Conservation (phyloP, 805 yeast genomes). For the Cyberlindnera subsufficiens region DNA sequence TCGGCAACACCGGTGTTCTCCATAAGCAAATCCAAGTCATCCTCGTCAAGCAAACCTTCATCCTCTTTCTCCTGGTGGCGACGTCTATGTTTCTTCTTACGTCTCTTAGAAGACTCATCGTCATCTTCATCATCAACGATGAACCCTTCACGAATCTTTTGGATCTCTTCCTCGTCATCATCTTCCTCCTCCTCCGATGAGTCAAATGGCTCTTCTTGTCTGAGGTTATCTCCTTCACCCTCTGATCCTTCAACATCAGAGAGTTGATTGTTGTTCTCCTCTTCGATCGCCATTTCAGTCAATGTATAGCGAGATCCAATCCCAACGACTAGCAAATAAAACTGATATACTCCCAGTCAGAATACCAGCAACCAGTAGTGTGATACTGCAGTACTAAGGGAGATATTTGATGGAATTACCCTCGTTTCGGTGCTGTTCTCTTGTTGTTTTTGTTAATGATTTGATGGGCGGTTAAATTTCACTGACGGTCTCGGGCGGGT, state of each 20-base stretch:
- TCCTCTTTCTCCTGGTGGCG: constrained; percentile 32
- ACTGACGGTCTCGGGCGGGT: neutral
- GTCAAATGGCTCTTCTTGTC: constrained; percentile 37
- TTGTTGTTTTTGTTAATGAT: too few species aligned
- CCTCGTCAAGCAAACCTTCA: constrained; percentile 82
- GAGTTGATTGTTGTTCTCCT: constrained; percentile 8
- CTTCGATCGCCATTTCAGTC: constrained; percentile 16
- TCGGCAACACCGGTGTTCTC: constrained; percentile 75
- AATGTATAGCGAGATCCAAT: too few species aligned
- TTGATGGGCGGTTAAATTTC: too few species aligned
- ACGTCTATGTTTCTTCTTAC: constrained; percentile 33
- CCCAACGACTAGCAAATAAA: too few species aligned
- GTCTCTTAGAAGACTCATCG: constrained; percentile 40
- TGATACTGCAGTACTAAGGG: too few species aligned
- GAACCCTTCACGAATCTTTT: constrained; percentile 82
- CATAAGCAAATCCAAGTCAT: constrained; percentile 85
- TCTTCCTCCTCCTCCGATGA: constrained; percentile 91
- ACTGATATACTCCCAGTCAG: too few species aligned
- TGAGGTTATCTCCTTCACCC: constrained; percentile 40
- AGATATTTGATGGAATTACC: too few species aligned
- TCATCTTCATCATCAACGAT: constrained; percentile 89
- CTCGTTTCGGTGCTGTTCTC: too few species aligned
- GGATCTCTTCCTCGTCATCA: constrained; percentile 85
- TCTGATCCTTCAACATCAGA: constrained; percentile 22
- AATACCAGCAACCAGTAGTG: too few species aligned